These are phyloP conservation scores for Bacidia gigantensis DNA, from an alignment of 495 filamentous ascomycete species.

Conservation along the genomic window DNA sequence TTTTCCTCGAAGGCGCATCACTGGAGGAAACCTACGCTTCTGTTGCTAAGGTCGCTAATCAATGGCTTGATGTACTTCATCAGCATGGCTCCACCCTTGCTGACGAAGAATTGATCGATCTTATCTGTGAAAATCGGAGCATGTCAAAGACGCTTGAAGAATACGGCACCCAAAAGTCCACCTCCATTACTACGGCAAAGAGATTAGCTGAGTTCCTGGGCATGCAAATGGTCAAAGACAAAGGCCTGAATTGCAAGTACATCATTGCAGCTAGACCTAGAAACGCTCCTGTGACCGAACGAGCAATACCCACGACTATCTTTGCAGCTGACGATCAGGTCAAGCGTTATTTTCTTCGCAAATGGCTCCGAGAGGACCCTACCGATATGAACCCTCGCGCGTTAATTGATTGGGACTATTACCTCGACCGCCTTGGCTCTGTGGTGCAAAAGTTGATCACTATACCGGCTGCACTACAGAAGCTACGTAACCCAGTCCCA, in stretches of 20 bases:
- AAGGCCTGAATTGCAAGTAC: slow-evolving; percentile 97
- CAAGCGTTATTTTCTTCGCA: slow-evolving; percentile 79
- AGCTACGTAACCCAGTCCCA: slow-evolving; percentile 85
- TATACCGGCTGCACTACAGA: slow-evolving; percentile 91
- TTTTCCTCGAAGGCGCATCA: slow-evolving; percentile 85
- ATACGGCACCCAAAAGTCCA: slow-evolving; percentile 90
- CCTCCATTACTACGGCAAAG: slow-evolving; percentile 95
- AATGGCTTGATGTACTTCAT: slow-evolving; percentile 89
- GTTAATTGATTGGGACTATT: slow-evolving; percentile 93
- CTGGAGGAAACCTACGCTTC: slow-evolving; percentile 78
- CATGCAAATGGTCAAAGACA: slow-evolving; percentile 98
- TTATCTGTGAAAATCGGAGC: slow-evolving; percentile 96
- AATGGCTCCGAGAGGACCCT: slow-evolving; percentile 92
- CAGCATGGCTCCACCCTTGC: slow-evolving; percentile 74
- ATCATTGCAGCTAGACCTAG: slow-evolving; percentile 84
- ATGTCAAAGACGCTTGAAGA: slow-evolving; percentile 96
- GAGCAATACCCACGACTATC: slow-evolving; percentile 89
- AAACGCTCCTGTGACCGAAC: slow-evolving; percentile 83
- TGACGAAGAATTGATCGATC: slow-evolving; percentile 93
- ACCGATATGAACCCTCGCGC: slow-evolving; percentile 79
- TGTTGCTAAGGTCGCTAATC: slow-evolving; percentile 89
- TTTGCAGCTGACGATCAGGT: slow-evolving; percentile 84
- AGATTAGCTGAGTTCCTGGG: slow-evolving; percentile 91
- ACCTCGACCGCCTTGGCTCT: slow-evolving; percentile 82
- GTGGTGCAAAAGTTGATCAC: slow-evolving; percentile 98